Conservation (phyloP, 345 rosid species). For the Pistacia atlantica region DNA sequence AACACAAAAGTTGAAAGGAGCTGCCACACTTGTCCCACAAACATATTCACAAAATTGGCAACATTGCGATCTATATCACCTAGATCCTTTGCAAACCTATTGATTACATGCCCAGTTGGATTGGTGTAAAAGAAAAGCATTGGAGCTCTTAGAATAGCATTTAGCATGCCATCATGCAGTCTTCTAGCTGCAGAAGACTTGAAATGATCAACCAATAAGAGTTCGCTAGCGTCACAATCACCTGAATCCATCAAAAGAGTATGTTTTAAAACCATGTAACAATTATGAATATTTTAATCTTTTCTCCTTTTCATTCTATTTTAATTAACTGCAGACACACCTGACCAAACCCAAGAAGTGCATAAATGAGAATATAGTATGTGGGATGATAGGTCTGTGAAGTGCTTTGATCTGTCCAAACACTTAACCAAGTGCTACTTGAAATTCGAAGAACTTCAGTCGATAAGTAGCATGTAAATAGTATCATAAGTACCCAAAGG, state of each 20-base stretch:
- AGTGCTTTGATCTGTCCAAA: slow-evolving; percentile 83
- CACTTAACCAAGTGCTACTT: slow-evolving; percentile 91
- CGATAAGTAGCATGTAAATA: slow-evolving; percentile 64
- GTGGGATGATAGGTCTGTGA: slow-evolving; percentile 55
- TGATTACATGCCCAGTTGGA: slow-evolving; percentile 87
- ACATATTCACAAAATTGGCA: slow-evolving; percentile 66
- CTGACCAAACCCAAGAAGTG: slow-evolving; percentile 80
- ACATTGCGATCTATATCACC: slow-evolving; percentile 90
- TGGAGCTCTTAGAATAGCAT: slow-evolving; percentile 81
- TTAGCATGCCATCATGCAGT: slow-evolving; percentile 81
- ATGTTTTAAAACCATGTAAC: background rate
- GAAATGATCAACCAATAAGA: slow-evolving; percentile 88
- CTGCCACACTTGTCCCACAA: slow-evolving; percentile 77
- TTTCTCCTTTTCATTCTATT: background rate
- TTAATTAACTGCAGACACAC: slow-evolving; percentile 35
- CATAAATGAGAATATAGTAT: slow-evolving; percentile 64
- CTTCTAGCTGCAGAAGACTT: slow-evolving; percentile 84
- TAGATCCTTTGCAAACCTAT: slow-evolving; percentile 90
- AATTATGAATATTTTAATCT: background rate
- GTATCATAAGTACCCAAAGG: slow-evolving; percentile 75
- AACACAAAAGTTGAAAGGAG: slow-evolving; percentile 91
- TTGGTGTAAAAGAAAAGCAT: slow-evolving; percentile 96
- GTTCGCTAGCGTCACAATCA: slow-evolving; percentile 69
- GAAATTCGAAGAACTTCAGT: slow-evolving; percentile 87
- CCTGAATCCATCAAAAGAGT: slow-evolving; percentile 45